Percentiles rank a stretch among this genome's conserved stretches.
Conservation (phyloP, 2,329 filamentous ascomycete species). For the Talaromyces sp. region DNA sequence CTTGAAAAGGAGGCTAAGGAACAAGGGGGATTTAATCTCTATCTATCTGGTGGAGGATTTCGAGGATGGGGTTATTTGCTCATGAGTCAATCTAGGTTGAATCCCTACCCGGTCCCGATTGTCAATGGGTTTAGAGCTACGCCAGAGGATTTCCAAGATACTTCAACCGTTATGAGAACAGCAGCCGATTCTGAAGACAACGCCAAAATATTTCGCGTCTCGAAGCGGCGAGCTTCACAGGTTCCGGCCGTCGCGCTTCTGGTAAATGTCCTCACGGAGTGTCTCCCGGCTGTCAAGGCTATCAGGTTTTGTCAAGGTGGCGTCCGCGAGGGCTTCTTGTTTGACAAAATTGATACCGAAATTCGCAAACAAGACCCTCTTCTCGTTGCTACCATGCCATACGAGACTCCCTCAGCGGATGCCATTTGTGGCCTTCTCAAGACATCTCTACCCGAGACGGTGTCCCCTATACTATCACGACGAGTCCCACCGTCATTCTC, state of each 20-base stretch:
- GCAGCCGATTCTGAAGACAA: conserved; percentile 26
- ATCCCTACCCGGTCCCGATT: conserved; percentile 76
- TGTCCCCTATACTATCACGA: conserved; percentile 15
- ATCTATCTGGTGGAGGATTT: conserved; percentile 85
- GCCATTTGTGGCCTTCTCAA: conserved; percentile 45
- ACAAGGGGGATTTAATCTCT: conserved; percentile 59
- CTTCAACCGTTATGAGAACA: conserved; percentile 37
- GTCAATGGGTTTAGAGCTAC: conserved; percentile 72
- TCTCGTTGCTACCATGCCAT: conserved; percentile 52
- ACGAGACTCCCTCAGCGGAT: conserved; percentile 44
- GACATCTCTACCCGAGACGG: conserved; percentile 38
- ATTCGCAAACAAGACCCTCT: conserved; percentile 63
- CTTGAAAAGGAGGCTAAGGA: conserved; percentile 40
- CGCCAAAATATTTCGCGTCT: conserved; percentile 61
- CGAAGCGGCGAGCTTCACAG: conserved; percentile 69
- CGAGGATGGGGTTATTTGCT: conserved; percentile 85
- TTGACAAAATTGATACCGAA: conserved; percentile 57
- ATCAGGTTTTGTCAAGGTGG: conserved; percentile 84
- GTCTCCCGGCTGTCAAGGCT: conserved; percentile 63
- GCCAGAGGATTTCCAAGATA: conserved; percentile 56
- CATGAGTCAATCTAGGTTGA: conserved; percentile 67
- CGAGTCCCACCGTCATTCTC: conserved; percentile 39
- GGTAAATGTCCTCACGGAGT: conserved; percentile 65
- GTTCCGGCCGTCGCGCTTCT: conserved; percentile 79
- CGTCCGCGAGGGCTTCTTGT: conserved; percentile 76